These are phyloP conservation scores for Boletus barrowsii DNA, from an alignment of 768 basidiomycete species.

Conservation along the genomic window DNA sequence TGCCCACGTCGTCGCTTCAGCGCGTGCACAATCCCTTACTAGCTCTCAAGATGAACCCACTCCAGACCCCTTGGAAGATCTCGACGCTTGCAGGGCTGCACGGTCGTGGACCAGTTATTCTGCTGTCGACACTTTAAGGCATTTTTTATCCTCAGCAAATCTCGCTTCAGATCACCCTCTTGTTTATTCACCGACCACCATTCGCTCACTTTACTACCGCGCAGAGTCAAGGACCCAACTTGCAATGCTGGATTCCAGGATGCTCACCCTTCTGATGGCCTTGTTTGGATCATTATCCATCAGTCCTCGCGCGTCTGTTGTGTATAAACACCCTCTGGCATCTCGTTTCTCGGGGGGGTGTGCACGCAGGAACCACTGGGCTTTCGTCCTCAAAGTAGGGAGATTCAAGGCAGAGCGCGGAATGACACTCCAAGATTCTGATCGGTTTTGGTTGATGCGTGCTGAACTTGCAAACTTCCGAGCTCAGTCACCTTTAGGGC, in stretches of 20 bases:
- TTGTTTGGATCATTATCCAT: constrained; percentile 52
- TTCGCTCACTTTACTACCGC: constrained; percentile 40
- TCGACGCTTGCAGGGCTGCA: background rate
- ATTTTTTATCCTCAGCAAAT: constrained; percentile 14
- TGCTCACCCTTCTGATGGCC: constrained; percentile 42
- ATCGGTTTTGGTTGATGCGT: constrained; percentile 63
- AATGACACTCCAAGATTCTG: constrained; percentile 37
- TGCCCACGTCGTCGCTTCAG: background rate
- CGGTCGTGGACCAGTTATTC: background rate
- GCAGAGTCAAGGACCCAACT: constrained; percentile 35
- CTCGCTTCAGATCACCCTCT: constrained; percentile 7
- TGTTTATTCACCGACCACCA: constrained; percentile 26
- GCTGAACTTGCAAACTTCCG: constrained; percentile 36
- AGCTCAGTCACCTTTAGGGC: background rate
- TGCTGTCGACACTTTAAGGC: constrained; percentile 14
- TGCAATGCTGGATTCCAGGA: constrained; percentile 31
- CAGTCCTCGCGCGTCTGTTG: constrained; percentile 20
- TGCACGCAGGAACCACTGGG: constrained; percentile 41
- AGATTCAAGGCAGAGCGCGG: constrained; percentile 41
- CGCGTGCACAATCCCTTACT: background rate
- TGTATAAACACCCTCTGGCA: constrained; percentile 30
- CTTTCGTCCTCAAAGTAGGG: constrained; percentile 44
- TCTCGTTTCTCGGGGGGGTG: constrained; percentile 24
- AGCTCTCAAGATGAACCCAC: background rate
- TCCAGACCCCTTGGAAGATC: background rate